These are phyloP conservation scores for Fusarium sp. DNA, from an alignment of 2,329 filamentous ascomycete species.

Conservation along the genomic window DNA sequence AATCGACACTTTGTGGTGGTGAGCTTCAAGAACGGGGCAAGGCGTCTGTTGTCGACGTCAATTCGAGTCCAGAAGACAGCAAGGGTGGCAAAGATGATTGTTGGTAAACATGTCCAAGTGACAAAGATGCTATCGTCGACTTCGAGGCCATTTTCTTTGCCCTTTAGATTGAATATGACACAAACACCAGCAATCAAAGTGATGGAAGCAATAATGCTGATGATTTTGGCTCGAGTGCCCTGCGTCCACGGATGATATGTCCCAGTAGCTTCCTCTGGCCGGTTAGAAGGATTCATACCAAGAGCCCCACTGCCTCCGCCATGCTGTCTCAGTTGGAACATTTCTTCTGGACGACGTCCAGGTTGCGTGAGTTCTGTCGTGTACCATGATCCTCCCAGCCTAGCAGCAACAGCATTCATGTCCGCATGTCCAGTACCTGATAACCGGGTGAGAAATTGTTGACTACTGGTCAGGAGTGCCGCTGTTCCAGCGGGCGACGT, in stretches of 20 bases:
- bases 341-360: constrained; percentile 40
- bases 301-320: constrained; percentile 38
- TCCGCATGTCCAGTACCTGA: constrained; percentile 43
- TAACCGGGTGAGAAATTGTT: constrained; percentile 43
- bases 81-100: constrained; percentile 40
- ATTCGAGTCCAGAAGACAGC: constrained; percentile 45
- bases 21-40: constrained; percentile 47
- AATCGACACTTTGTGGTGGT: constrained; percentile 40
- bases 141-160: constrained; percentile 38
- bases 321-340: constrained; percentile 47
- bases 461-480: constrained; percentile 45
- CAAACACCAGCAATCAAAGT: constrained; percentile 42
- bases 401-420: constrained; percentile 42
- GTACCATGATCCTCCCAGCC: constrained; percentile 49
- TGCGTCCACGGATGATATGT: constrained; percentile 48
- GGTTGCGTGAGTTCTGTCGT: constrained; percentile 45
- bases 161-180: constrained; percentile 40
- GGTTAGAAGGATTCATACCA: constrained; percentile 18
- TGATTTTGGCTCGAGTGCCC: constrained; percentile 23
- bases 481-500: constrained; percentile 48
- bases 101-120: constrained; percentile 48
- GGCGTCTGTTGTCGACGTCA: constrained; percentile 46
- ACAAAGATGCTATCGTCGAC: constrained; percentile 39
- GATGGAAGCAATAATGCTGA: constrained; percentile 31
- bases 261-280: constrained; percentile 28